A percentile compares a stretch with the other conserved stretches of the same genome.
Conservation (phyloP, 305 asterid genomes). For the Solanum chacoense region DNA sequence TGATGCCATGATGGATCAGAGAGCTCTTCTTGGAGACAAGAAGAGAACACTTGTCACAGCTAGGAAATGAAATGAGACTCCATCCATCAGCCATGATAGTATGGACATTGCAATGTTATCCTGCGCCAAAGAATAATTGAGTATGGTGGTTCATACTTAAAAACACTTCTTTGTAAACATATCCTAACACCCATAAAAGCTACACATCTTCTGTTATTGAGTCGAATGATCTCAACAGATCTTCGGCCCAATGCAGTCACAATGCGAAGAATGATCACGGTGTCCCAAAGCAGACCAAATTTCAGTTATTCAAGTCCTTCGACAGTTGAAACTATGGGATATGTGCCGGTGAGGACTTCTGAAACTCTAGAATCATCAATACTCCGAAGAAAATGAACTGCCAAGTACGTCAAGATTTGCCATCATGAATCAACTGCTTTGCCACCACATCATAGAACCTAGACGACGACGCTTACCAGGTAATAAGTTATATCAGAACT, state of each 20-base stretch:
- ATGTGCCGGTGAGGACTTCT: neutral
- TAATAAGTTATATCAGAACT: neutral
- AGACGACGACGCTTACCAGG: neutral
- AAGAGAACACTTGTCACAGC: conserved; percentile 44
- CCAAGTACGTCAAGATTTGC: neutral
- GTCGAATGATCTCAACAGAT: conserved; percentile 4
- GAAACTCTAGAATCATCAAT: neutral
- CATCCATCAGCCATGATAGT: conserved; percentile 48
- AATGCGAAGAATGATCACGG: neutral
- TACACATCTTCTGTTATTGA: conserved; percentile 19
- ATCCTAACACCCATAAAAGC: conserved; percentile 39
- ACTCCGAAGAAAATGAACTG: neutral
- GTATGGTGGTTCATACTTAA: conserved; percentile 44
- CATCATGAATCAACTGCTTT: neutral
- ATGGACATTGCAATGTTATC: conserved; percentile 41
- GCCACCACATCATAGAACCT: neutral
- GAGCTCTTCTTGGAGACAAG: conserved; percentile 45
- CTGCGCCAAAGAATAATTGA: conserved; percentile 84
- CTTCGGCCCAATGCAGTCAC: neutral
- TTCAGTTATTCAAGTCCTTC: neutral
- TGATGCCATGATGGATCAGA: conserved; percentile 59
- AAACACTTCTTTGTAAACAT: conserved; percentile 26
- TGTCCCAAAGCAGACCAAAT: neutral
- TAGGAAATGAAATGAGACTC: conserved; percentile 53
- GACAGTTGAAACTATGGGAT: neutral